Conservation (phyloP, 2,329 filamentous ascomycete species). For the Colletotrichum falcatum region DNA sequence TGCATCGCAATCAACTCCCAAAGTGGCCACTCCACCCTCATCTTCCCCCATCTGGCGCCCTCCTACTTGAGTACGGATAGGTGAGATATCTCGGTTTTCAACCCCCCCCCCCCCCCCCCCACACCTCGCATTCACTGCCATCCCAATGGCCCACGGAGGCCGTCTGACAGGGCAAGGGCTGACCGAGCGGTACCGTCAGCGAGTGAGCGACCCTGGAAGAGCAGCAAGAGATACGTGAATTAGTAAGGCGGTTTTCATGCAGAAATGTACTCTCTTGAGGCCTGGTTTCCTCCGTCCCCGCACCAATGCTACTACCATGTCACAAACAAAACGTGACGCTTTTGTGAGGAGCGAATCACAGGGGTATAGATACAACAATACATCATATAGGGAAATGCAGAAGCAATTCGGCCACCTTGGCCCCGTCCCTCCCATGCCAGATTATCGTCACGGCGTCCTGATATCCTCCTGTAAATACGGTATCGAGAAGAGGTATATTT, state of each 20-base stretch:
- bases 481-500: conserved; percentile 35
- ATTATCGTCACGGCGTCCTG: conserved; percentile 12
- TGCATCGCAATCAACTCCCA: not conserved
- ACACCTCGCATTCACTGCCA: conserved; percentile 2
- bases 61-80: conserved; percentile 3
- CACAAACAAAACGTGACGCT: conserved; percentile 15
- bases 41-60: not conserved
- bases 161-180: conserved; percentile 3
- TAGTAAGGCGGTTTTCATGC: not conserved
- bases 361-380: conserved; percentile 40
- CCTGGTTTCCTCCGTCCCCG: conserved; percentile 6
- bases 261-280: conserved; percentile 22
- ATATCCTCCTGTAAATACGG: conserved; percentile 15
- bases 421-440: conserved; percentile 1
- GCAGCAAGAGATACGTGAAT: not conserved
- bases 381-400: conserved; percentile 14
- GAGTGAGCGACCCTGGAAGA: no score
- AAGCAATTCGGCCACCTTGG: not conserved
- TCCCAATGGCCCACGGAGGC: not conserved
- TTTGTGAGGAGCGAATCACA: conserved; percentile 2
- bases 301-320: conserved; percentile 23
- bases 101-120: not conserved
- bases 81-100: conserved; percentile 3
- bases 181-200: not conserved
- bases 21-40: not conserved